These are phyloP conservation scores for Hymenoscyphus fraxineus DNA, from an alignment of 2,329 filamentous ascomycete species.

Conservation along the genomic window DNA sequence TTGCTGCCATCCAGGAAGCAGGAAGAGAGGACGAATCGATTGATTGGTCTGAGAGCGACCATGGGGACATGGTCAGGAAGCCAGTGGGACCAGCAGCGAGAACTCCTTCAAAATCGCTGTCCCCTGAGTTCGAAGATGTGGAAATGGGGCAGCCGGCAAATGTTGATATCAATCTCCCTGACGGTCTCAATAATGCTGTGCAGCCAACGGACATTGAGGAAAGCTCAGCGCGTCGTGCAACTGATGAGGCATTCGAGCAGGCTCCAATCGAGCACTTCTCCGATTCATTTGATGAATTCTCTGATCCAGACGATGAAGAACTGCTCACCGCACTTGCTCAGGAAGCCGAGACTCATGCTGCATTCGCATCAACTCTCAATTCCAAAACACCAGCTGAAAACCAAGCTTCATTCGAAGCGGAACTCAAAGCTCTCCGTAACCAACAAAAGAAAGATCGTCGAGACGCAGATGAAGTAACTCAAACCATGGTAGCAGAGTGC, in stretches of 20 bases:
- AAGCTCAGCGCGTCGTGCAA: conserved; percentile 14
- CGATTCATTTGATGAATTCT: conserved; percentile 56
- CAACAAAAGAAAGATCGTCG: conserved; percentile 96
- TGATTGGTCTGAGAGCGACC: conserved; percentile 54
- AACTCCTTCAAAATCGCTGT: conserved; percentile 36
- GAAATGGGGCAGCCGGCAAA: conserved; percentile 29
- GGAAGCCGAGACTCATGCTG: conserved; percentile 89
- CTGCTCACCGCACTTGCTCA: conserved; percentile 79
- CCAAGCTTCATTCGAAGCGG: conserved; percentile 76
- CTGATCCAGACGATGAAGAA: conserved; percentile 89
- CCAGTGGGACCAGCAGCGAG: conserved; percentile 17
- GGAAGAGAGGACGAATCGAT: conserved; percentile 34
- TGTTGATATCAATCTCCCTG: background rate
- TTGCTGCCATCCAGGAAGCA: background rate
- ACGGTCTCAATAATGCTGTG: conserved; percentile 1
- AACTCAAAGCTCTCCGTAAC: conserved; percentile 79
- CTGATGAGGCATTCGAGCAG: conserved; percentile 22
- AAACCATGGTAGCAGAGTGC: conserved; percentile 93
- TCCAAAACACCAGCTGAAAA: conserved; percentile 67
- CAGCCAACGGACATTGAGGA: conserved; percentile 24
- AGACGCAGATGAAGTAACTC: conserved; percentile 94
- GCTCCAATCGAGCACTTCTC: conserved; percentile 20
- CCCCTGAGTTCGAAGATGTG: conserved; percentile 50
- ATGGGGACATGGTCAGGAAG: conserved; percentile 28
- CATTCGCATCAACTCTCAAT: conserved; percentile 86